phyloP scores from a whole-genome alignment of 352 stramenopile genomes.

The Phytophthora pisi region DNA sequence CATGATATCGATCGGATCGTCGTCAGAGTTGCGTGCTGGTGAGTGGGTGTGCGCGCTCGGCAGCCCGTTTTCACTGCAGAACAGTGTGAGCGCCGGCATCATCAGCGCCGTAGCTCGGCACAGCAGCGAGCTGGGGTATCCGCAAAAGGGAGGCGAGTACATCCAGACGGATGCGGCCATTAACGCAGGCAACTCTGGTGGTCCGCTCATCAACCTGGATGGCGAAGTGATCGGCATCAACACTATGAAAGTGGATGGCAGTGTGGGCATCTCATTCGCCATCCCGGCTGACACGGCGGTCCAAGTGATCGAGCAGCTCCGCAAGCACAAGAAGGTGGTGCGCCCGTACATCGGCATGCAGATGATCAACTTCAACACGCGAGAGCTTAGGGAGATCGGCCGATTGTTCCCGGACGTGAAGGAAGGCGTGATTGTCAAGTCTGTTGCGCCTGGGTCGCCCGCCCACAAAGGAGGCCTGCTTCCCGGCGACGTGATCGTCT shows the following conservation, averaged over 20 bases:
- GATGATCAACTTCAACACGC: slow-evolving; percentile 88
- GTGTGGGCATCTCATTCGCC: slow-evolving; percentile 92
- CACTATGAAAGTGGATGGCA: slow-evolving; percentile 92
- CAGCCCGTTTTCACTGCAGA: slow-evolving; percentile 90
- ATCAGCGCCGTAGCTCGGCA: slow-evolving; percentile 90
- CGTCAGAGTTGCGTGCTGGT: slow-evolving; percentile 78
- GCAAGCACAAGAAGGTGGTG: slow-evolving; percentile 87
- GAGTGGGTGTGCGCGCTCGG: slow-evolving; percentile 94
- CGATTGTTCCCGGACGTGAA: slow-evolving; percentile 80
- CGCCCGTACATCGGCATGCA: slow-evolving; percentile 93
- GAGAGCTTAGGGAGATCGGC: slow-evolving; percentile 66
- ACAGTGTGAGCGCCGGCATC: slow-evolving; percentile 93
- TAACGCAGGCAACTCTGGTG: slow-evolving; percentile 93
- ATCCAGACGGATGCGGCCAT: slow-evolving; percentile 96
- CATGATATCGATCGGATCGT: slow-evolving; percentile 76
- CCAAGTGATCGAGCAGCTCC: slow-evolving; percentile 91
- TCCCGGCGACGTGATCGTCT: slow-evolving; percentile 77
- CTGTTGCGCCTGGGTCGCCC: slow-evolving; percentile 74
- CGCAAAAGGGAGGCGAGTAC: slow-evolving; percentile 85
- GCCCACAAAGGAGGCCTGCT: slow-evolving; percentile 79
- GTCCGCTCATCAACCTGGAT: slow-evolving; percentile 93
- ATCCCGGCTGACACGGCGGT: slow-evolving; percentile 92
- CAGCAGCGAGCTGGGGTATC: slow-evolving; percentile 88
- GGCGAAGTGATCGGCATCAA: slow-evolving; percentile 95
- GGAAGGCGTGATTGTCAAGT: slow-evolving; percentile 85